Conservation (phyloP, 2,329 filamentous ascomycete genomes). For the Aureobasidium sp. region DNA sequence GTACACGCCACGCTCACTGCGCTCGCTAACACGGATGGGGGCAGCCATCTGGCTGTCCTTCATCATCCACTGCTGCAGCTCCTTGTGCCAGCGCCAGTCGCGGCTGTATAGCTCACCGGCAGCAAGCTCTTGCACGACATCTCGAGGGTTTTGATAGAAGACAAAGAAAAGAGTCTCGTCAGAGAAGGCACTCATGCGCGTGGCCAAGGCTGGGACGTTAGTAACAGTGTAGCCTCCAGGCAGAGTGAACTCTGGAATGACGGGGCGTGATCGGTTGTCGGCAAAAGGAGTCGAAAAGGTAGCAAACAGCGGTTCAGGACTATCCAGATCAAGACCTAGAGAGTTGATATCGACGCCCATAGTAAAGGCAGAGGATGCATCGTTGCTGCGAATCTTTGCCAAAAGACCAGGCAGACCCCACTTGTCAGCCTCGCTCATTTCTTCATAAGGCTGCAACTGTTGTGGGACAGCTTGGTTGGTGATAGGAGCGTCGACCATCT, state of each 20-base stretch:
- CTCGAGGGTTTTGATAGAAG: slow-evolving; percentile 73
- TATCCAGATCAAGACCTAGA: slow-evolving; percentile 69
- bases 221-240: slow-evolving; percentile 71
- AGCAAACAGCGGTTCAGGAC: slow-evolving; percentile 60
- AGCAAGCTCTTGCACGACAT: slow-evolving; percentile 71
- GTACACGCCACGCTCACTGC: slow-evolving; percentile 58
- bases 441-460: slow-evolving; percentile 33
- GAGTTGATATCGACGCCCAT: slow-evolving; percentile 71
- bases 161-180: slow-evolving; percentile 73
- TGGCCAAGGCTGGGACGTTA: slow-evolving; percentile 68
- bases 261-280: slow-evolving; percentile 61
- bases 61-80: slow-evolving; percentile 61
- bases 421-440: slow-evolving; percentile 67
- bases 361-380: slow-evolving; percentile 50
- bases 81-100: slow-evolving; percentile 62
- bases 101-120: slow-evolving; percentile 64
- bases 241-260: slow-evolving; percentile 70
- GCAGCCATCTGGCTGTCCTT: slow-evolving; percentile 52
- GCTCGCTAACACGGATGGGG: slow-evolving; percentile 50
- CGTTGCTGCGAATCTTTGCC: slow-evolving; percentile 60
- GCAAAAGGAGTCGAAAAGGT: slow-evolving; percentile 71
- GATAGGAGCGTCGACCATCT: slow-evolving; percentile 21
- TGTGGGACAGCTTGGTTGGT: slow-evolving; percentile 19
- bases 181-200: slow-evolving; percentile 36
- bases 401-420: slow-evolving; percentile 68